A percentile compares a stretch with the other conserved stretches of the same genome.
These are phyloP conservation scores for Klebsormidium nitens DNA, from an alignment of 139 green algal species.

Conservation along the genomic window DNA sequence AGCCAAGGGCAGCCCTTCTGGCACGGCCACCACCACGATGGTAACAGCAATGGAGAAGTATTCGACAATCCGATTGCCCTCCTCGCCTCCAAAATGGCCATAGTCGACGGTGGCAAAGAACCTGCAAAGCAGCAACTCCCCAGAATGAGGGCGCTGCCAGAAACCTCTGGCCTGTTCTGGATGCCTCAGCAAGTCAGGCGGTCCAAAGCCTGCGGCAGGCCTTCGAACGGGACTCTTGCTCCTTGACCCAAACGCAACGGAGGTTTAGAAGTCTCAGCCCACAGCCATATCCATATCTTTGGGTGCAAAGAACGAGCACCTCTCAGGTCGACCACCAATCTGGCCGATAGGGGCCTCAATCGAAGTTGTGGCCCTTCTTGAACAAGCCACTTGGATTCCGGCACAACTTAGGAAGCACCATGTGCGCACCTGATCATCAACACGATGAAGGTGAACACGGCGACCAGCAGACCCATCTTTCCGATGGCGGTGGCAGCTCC, in stretches of 20 bases:
- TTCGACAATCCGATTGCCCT: constrained; percentile 67
- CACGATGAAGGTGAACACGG: constrained; percentile 80
- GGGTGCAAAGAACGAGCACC: too few relatives aligned
- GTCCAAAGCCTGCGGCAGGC: neutral
- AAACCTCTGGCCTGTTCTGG: neutral
- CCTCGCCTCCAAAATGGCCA: constrained; percentile 9
- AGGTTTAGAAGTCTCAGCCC: too few relatives aligned
- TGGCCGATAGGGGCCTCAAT: too few relatives aligned
- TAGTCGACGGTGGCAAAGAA: constrained; percentile 10
- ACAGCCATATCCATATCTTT: too few relatives aligned
- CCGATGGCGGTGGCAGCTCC: constrained; percentile 75
- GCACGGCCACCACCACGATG: constrained; percentile 84
- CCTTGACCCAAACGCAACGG: too few relatives aligned
- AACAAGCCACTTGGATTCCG: neutral
- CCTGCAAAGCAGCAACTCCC: neutral
- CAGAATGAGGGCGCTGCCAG: neutral
- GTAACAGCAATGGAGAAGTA: constrained; percentile 92
- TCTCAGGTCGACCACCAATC: too few relatives aligned
- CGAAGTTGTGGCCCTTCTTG: too few relatives aligned
- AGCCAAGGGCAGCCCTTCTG: constrained; percentile 77
- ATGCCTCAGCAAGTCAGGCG: neutral
- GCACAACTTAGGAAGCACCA: neutral
- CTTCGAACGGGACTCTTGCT: too few relatives aligned
- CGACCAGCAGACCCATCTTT: constrained; percentile 87
- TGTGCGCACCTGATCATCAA: constrained; percentile 45